phyloP scores from a whole-genome alignment of 1,284 basidiomycete species.

The Ceratobasidium sp. region DNA sequence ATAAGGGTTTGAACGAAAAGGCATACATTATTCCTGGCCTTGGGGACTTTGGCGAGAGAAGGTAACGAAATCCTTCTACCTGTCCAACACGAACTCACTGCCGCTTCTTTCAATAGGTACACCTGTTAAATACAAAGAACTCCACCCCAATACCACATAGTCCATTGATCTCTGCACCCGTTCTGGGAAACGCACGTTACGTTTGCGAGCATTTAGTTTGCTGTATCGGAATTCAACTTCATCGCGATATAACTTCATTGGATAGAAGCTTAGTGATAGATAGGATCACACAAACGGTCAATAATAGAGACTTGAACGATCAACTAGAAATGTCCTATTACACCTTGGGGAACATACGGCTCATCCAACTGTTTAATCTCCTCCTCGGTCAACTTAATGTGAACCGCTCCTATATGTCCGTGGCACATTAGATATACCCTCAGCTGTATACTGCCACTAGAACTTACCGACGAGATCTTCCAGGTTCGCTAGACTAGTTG shows the following conservation, averaged over 20 bases:
- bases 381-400: conserved; percentile 38
- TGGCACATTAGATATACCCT: background rate
- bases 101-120: background rate
- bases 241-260: conserved; percentile 40
- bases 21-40: conserved; percentile 89
- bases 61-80: conserved; percentile 52
- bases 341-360: conserved; percentile 16
- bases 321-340: background rate
- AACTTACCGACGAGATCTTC: conserved; percentile 37
- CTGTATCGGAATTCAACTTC: conserved; percentile 55
- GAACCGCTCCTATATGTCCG: conserved; percentile 17
- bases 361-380: conserved; percentile 38
- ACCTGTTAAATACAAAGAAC: conserved; percentile 46
- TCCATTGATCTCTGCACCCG: too few species aligned
- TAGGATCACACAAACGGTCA: background rate
- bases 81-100: background rate
- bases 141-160: conserved; percentile 43
- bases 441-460: too few species aligned
- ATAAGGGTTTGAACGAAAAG: conserved; percentile 90
- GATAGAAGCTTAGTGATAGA: conserved; percentile 18
- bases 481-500: conserved; percentile 37
- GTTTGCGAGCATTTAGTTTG: conserved; percentile 30
- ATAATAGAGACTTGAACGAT: conserved; percentile 3
- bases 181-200: too few species aligned
- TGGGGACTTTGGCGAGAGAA: conserved; percentile 90